phyloP scores from a whole-genome alignment of 257 asterid genomes.

The Perilla frutescens region DNA sequence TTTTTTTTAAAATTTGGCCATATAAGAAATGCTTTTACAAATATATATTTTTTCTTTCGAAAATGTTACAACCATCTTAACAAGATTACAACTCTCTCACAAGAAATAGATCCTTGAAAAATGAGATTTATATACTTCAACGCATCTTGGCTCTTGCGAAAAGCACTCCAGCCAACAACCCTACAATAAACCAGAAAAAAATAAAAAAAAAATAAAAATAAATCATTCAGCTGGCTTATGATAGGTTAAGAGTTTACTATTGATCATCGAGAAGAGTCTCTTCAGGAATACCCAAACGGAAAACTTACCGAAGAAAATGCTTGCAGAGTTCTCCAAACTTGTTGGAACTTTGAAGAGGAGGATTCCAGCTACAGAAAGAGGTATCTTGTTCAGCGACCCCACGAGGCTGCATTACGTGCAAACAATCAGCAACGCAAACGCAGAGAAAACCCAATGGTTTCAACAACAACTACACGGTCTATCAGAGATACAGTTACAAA shows the following conservation, averaged over 20 bases:
- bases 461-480: background rate
- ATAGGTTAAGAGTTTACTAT: too few relatives aligned
- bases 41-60: background rate
- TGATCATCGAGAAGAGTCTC: background rate
- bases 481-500: background rate
- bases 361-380: constrained; percentile 87
- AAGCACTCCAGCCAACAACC: constrained; percentile 81
- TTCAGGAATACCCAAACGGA: background rate
- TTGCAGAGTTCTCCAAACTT: constrained; percentile 75
- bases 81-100: constrained; percentile 7
- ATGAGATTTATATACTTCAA: constrained; percentile 20
- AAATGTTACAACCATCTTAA: background rate
- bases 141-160: constrained; percentile 84
- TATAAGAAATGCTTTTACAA: background rate
- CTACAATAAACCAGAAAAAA: constrained; percentile 36
- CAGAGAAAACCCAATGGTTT: background rate
- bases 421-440: constrained; percentile 19
- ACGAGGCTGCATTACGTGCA: constrained; percentile 63
- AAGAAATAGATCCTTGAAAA: constrained; percentile 34
- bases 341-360: constrained; percentile 81
- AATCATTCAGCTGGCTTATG: background rate
- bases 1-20: background rate
- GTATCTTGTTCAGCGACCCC: constrained; percentile 89
- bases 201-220: background rate
- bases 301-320: constrained; percentile 73